Conservation (phyloP, 176 grass and related monocot species). For the Juncus inflexus region DNA sequence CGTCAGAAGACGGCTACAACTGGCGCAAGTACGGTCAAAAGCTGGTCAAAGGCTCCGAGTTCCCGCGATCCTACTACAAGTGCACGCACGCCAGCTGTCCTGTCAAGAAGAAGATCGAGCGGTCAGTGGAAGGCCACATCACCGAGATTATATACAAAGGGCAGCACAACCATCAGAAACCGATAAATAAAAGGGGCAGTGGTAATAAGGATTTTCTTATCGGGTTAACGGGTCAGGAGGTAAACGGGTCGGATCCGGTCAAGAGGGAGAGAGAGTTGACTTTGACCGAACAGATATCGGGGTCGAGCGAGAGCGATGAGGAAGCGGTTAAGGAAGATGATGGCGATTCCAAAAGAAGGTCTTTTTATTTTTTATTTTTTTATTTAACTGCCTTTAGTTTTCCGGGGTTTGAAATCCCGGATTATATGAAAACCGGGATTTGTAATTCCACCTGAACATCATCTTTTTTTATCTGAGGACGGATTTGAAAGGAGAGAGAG, state of each 20-base stretch:
- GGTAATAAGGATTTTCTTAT: constrained; percentile 6
- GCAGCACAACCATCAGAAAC: constrained; percentile 35
- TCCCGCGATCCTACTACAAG: constrained; percentile 41
- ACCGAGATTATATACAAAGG: constrained; percentile 44
- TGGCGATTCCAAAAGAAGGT: constrained; percentile 73
- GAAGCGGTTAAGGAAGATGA: constrained; percentile 23
- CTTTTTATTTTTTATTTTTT: constrained; percentile 25
- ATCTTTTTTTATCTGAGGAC: no score
- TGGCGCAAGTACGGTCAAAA: constrained; percentile 76
- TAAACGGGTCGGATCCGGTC: constrained; percentile 15
- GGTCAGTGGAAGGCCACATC: constrained; percentile 34
- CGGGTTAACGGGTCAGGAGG: constrained; percentile 1
- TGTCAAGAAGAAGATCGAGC: constrained; percentile 39
- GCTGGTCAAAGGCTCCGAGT: constrained; percentile 49
- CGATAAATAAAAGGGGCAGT: constrained; percentile 25
- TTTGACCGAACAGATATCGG: constrained; percentile 36
- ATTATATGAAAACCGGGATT: no score
- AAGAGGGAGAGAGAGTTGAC: constrained; percentile 39
- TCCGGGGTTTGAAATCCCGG: no score
- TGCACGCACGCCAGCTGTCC: constrained; percentile 30
- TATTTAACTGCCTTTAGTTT: neutral
- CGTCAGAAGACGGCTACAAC: constrained; percentile 51
- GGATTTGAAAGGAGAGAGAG: no score
- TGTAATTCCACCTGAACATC: no score
- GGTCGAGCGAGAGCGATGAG: constrained; percentile 65